Evolutionary conservation across 106 monocot species (phyloP), one percentile per base, ranked within the genome.

Genomic region (Apostasia shenzhenica): DNA sequence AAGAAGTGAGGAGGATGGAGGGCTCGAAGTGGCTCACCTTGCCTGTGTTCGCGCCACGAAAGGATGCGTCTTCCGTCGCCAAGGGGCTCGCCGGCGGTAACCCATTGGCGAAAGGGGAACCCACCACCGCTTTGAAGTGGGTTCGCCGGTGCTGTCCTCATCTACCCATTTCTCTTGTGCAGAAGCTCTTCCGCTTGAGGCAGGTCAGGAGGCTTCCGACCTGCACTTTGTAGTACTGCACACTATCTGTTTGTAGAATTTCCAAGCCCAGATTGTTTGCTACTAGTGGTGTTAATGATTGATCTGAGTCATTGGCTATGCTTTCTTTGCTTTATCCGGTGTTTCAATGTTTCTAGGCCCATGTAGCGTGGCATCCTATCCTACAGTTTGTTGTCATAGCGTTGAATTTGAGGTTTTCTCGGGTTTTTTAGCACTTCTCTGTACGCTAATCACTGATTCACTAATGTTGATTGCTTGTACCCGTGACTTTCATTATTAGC

Each of bases 171-270:
- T 75, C 78, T 4, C 87, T 93, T 37, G 70, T 93, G 42, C 92
- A 93, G 54, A 99, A 99, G 78, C 90, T 93, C 67, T 99, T 99
- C 76, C 84, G 99, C 4, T 54, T 93, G 59, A 83, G 92, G 69
- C 89, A 93, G 87, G 99, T 90, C 50, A 8, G 59, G 0, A 37
- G 37, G 0, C 13, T 46, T 37, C 39, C 13, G 2, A 1, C 44
- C n/a, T 40, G 11, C 3, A 48, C 10, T 66, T 70, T 2, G 8
- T 13, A 3, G 1, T 14, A 48, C 8, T 54, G 70, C 59, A 8
- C 66, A 45, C 60, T 2, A 55, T 8, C 46, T 73, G 61, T 69
- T 85, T 67, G 78, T 61, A 61, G 47, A 68, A 72, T 75, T 78
- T 62, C 63, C 13, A 59, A 2, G 0, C 3, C 13, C 43, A 61